Evolutionary conservation across 768 basidiomycete genomes (phyloP), one percentile per base, ranked within the genome.

Genomic region (Rhodocollybia butyracea): DNA sequence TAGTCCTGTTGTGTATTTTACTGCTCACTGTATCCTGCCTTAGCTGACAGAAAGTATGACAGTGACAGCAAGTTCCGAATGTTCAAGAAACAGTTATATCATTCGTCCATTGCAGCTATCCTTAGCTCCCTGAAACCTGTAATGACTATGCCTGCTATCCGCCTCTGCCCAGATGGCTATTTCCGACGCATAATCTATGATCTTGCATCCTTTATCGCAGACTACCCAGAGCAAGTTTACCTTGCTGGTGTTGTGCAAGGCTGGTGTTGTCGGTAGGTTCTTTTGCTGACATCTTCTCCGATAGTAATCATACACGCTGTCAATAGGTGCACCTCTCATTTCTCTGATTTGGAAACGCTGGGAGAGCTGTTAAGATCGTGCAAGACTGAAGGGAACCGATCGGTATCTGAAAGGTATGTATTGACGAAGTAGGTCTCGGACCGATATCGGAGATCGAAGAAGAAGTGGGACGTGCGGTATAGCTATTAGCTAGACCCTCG

Each of bases 211-310:
- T 66, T 59, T 47, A 68, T 70, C 27, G 64, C 66, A 0, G 69
- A 69, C 45, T 70, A 70, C 52, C 69, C 67, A 0, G 68, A 69
- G 47, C 69, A 70, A 30, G 63, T 62, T 0, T 58, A 54, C 27
- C 45, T 66, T 0, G 56, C 61, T 0, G 57, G 61, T 19, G 60
- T 64, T n/a, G 63, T 70, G 0, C 63, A 65, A 53, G 59, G 60
- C 13, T 70, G 54, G 65, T 26, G 59, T 67, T n/a, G 32, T 26
- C 48, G 48, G 48, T 51, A 39, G 8, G 48, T 38, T 22, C n/a
- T 31, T 12, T 32, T 32, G n/a, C n/a, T 22, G 21, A 38, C 12
- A 13, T 10, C 21, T 26, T 8, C 29, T 22, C 3, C n/a, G 31
- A 13, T 17, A 17, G 7, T 8, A 36, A 3, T 27, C 24, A 5